A percentile compares a stretch with the other conserved stretches of the same genome.
These are phyloP conservation scores for Parastagonospora nodorum DNA, from an alignment of 2,329 filamentous ascomycete species.

Conservation along the genomic window DNA sequence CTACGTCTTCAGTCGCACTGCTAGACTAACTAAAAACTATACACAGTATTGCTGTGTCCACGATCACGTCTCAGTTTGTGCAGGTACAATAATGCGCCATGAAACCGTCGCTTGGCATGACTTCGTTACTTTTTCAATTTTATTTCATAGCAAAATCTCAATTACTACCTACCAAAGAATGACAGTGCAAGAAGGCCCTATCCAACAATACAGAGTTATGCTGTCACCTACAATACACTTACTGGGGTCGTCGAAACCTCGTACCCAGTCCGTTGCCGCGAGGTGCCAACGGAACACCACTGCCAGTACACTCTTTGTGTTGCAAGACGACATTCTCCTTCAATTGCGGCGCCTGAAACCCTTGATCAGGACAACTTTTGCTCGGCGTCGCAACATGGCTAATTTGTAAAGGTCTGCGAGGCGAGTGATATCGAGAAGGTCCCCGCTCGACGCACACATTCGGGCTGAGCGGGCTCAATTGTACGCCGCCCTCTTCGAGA, in stretches of 20 bases:
- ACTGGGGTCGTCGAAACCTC: slow-evolving; percentile 11
- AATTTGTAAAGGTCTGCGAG: neutral
- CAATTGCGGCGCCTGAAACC: neutral
- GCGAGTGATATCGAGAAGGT: slow-evolving; percentile 19
- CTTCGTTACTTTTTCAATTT: neutral
- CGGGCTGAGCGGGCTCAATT: slow-evolving; percentile 31
- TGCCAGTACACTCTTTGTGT: too few species aligned
- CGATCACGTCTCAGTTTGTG: too few species aligned
- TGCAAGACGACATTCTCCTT: slow-evolving; percentile 1
- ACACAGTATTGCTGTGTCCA: too few species aligned
- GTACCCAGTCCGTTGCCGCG: slow-evolving; percentile 11
- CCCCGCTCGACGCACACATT: slow-evolving; percentile 40
- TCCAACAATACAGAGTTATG: neutral
- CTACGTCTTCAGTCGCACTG: too few species aligned
- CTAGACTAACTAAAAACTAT: too few species aligned
- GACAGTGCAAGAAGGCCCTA: neutral
- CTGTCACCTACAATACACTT: neutral
- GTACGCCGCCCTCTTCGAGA: slow-evolving; percentile 13
- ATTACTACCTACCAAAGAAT: neutral
- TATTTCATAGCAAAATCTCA: neutral
- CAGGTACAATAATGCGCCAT: too few species aligned
- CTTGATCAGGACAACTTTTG: neutral
- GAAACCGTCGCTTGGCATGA: too few species aligned
- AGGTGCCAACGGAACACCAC: neutral
- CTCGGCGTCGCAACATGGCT: neutral